phyloP scores from a whole-genome alignment of 768 basidiomycete species.

The Hygrophoropsis aurantiaca region DNA sequence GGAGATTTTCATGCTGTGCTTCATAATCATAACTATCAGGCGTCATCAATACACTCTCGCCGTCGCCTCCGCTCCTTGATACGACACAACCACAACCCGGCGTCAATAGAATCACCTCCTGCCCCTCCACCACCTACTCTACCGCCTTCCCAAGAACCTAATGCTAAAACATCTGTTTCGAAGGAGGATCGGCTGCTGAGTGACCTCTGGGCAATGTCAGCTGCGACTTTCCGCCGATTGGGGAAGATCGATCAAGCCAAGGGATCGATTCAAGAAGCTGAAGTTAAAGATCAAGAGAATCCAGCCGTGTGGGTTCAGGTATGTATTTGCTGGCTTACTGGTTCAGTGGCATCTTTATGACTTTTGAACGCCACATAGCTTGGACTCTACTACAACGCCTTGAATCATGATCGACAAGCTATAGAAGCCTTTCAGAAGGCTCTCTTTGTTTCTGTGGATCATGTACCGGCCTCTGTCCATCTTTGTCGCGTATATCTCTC shows the following conservation, averaged over 20 bases:
- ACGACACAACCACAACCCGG: conserved; percentile 28
- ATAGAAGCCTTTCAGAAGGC: conserved; percentile 83
- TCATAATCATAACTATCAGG: conserved; percentile 64
- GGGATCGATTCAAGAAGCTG: conserved; percentile 93
- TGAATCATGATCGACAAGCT: conserved; percentile 60
- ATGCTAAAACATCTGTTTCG: conserved; percentile 36
- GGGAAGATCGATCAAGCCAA: conserved; percentile 89
- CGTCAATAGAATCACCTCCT: conserved; percentile 32
- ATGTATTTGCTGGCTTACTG: conserved; percentile 15
- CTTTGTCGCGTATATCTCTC: conserved; percentile 74
- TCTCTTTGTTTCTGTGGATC: conserved; percentile 79
- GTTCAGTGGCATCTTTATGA: conserved; percentile 1
- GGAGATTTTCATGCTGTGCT: conserved; percentile 71
- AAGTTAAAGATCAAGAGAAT: conserved; percentile 82
- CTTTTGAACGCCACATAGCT: conserved; percentile 45
- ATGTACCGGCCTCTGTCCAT: conserved; percentile 76
- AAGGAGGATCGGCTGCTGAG: conserved; percentile 72
- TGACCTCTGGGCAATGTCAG: conserved; percentile 90
- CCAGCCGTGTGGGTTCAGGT: conserved; percentile 96
- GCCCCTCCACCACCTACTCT: conserved; percentile 25
- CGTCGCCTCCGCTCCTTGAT: conserved; percentile 54
- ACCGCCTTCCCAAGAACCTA: conserved; percentile 33
- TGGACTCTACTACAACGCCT: conserved; percentile 68
- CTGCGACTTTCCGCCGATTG: conserved; percentile 88
- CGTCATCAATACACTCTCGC: conserved; percentile 83